Evolutionary conservation across 2,329 filamentous ascomycete species (phyloP).

Genomic region (Fusarium xylarioides): DNA sequence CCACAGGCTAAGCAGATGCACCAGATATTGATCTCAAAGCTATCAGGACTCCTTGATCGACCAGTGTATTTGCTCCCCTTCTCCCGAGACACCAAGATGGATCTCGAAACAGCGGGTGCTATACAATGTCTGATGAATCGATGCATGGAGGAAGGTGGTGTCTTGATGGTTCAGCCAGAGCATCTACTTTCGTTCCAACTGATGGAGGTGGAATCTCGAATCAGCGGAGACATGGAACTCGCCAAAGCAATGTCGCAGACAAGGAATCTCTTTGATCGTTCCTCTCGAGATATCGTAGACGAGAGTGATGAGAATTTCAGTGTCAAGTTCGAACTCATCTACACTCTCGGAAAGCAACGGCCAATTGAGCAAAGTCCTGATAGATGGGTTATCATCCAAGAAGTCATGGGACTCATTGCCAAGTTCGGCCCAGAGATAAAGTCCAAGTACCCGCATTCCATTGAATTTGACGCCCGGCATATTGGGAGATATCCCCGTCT

Average conservation of each 20-base stretch:
- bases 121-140: slow-evolving; percentile 54
- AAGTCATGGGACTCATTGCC: slow-evolving; percentile 58
- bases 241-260: slow-evolving; percentile 50
- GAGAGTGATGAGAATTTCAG: slow-evolving; percentile 73
- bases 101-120: slow-evolving; percentile 33
- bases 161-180: slow-evolving; percentile 71
- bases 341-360: slow-evolving; percentile 65
- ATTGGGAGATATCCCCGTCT: slow-evolving; percentile 57
- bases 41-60: slow-evolving; percentile 65
- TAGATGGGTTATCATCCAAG: slow-evolving; percentile 66
- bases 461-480: slow-evolving; percentile 52
- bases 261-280: slow-evolving; percentile 55
- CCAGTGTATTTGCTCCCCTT: slow-evolving; percentile 68
- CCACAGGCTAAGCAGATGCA: slow-evolving; percentile 69
- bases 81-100: slow-evolving; percentile 57
- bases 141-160: slow-evolving; percentile 60
- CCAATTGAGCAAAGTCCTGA: slow-evolving; percentile 61
- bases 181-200: slow-evolving; percentile 71
- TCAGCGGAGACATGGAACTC: slow-evolving; percentile 40
- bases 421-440: slow-evolving; percentile 44
- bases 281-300: slow-evolving; percentile 67
- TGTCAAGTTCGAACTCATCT: slow-evolving; percentile 69
- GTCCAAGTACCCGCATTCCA: slow-evolving; percentile 44
- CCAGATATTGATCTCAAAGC: slow-evolving; percentile 40
- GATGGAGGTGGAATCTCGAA: slow-evolving; percentile 63